Base-by-base conservation (phyloP, 495 filamentous ascomycete species). In the Xylaria sp. region DNA sequence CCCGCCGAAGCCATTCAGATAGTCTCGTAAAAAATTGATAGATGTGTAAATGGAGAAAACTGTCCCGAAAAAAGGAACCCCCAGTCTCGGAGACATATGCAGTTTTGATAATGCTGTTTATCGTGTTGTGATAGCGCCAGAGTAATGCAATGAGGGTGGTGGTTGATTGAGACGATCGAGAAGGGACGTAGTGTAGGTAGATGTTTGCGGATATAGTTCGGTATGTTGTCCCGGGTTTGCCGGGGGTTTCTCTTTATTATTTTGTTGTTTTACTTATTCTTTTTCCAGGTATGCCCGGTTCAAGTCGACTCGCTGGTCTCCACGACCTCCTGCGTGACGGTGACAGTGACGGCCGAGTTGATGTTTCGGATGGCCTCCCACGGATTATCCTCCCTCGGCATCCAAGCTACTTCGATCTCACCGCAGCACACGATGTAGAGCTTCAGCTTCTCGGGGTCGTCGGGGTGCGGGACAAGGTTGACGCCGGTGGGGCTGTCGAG, bases 371-470 rank as follows among this genome's bases (percentile, higher is more conserved):
- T 62, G 19, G 73, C 75, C 33, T 62, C 70, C 77, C 77, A 77
- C n/a, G 75, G 72, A 31, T 77, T 73, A n/a, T 73, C 62, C 35
- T 72, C 71, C 19, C 71, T 73, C n/a, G 68, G 64, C 33, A 78
- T 68, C 77, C 77, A 79, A 57, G 41, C 66, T 48, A 75, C 71
- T 64, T 79, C 72, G 67, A 79, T 74, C 61, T 78, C 73, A 5
- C 77, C 77, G 59, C 77, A 79, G 52, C 77, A 79, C 7, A 76
- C 74, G 19, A 77, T 65, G 17, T 72, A 76, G 15, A 79, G n/a
- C 68, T 76, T 79, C 17, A 69, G 59, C 55, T 73, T 68, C 33
- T 48, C 52, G 67, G 73, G 58, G 52, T 71, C 44, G 61, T 75
- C 55, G 24, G 44, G 66, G 37, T 44, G 46, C 17, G 33, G 72